Evolutionary conservation across 345 rosid genomes (phyloP).

Genomic region (Aurinia saxatilis): DNA sequence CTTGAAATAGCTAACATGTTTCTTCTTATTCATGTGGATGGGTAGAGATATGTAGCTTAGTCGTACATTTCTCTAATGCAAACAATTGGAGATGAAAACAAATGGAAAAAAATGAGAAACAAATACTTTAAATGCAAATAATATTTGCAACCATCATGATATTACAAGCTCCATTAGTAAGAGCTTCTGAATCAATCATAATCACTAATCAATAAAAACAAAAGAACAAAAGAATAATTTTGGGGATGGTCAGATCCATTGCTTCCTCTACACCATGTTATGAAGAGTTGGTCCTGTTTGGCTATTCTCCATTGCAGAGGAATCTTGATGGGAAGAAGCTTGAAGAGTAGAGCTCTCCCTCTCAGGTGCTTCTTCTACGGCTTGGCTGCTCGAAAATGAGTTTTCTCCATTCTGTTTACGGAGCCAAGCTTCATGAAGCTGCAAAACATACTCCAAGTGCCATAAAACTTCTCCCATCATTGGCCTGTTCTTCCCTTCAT

Average conservation of each 20-base stretch:
- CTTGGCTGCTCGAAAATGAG: constrained; percentile 40
- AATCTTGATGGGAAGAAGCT: constrained; percentile 18
- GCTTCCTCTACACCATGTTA: constrained; percentile 4
- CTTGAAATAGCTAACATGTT: neutral
- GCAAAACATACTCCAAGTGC: constrained; percentile 85
- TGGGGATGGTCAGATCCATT: neutral
- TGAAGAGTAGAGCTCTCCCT: constrained; percentile 18
- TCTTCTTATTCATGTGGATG: neutral
- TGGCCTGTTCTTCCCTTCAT: constrained; percentile 81
- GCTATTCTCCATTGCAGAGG: constrained; percentile 14
- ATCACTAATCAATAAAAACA: constrained; percentile 17
- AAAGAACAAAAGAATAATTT: constrained; percentile 29
- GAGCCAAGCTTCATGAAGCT: constrained; percentile 77
- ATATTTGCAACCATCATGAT: neutral
- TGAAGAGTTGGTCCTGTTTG: constrained; percentile 18
- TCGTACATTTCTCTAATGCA: neutral
- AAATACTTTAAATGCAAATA: neutral
- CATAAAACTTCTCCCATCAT: constrained; percentile 88
- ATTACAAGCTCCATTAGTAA: constrained; percentile 6
- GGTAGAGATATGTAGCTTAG: neutral
- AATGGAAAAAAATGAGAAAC: neutral
- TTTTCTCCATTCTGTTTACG: constrained; percentile 27
- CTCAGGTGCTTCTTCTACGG: constrained; percentile 23
- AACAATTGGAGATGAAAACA: neutral
- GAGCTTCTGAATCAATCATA: constrained; percentile 12